Conservation (phyloP, 805 yeast genomes). For the Metschnikowia hibisci region DNA sequence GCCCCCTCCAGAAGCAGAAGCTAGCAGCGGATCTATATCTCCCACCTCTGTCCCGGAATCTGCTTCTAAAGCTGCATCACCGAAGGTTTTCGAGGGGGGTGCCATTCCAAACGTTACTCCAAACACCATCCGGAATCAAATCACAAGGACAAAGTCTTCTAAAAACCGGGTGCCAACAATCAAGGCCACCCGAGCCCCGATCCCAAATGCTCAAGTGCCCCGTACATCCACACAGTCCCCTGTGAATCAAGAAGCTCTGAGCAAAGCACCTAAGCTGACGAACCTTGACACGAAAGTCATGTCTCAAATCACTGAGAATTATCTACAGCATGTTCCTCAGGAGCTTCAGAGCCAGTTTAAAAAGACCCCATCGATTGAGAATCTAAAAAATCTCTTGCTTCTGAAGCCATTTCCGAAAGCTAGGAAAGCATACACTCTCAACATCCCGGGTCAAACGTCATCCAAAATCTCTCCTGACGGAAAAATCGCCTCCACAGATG, state of each 20-base stretch:
- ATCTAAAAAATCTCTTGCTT: constrained; percentile 31
- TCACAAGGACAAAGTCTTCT: constrained; percentile 2
- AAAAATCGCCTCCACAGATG: constrained; percentile 57
- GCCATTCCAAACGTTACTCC: neutral
- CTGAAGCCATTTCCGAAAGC: constrained; percentile 38
- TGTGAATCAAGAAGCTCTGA: neutral
- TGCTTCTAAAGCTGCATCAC: constrained; percentile 6
- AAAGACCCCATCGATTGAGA: constrained; percentile 40
- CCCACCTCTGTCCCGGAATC: constrained; percentile 17
- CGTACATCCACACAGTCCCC: neutral
- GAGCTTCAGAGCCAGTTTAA: constrained; percentile 35
- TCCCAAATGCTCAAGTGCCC: neutral
- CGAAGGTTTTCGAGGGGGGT: constrained; percentile 1
- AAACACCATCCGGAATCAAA: constrained; percentile 1
- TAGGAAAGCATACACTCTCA: constrained; percentile 75
- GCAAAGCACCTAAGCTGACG: constrained; percentile 1
- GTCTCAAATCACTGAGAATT: constrained; percentile 25
- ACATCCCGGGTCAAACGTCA: constrained; percentile 88
- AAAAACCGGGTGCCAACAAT: constrained; percentile 2
- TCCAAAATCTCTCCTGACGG: constrained; percentile 79
- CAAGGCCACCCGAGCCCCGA: neutral
- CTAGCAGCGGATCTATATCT: constrained; percentile 19
- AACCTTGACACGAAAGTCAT: constrained; percentile 16
- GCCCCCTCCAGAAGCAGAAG: constrained; percentile 5
- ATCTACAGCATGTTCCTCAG: constrained; percentile 31